Evolutionary conservation across 305 asterid species (phyloP), one percentile per base, ranked within the genome.

Genomic region (Fraxinus platypoda): DNA sequence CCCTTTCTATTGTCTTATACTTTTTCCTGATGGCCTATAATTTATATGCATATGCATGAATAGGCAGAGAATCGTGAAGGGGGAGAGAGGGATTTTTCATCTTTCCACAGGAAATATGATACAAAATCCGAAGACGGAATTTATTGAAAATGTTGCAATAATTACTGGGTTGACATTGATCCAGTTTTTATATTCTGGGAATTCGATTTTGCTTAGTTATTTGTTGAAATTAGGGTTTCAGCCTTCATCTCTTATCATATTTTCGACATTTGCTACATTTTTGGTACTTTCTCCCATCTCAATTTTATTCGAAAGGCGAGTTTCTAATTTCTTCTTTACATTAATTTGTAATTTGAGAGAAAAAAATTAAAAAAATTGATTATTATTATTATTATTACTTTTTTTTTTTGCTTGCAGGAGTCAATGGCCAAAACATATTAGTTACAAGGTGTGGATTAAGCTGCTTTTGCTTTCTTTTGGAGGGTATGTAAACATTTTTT

Each of bases 181-280:
- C 78, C 98, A 95, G 77, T 90, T 93, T 86, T 35, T 91, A 66
- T 92, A 91, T 66, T 97, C 98, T 1, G 95, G 90, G 57, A 95
- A 93, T 83, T 86, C 98, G 5, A 84, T 93, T 5, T 83, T 95
- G 86, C 83, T 91, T 28, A 88, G 96, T 84, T 89, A 90, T 87
- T 86, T 95, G 12, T 87, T 95, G 94, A 85, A 85, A 62, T 83
- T 89, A 38, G 97, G 98, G 31, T 83, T 95, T 74, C 88, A 82
- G 1, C 87, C 96, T 84, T 89, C 88, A 13, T 83, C 92, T 85
- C 94, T 95, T 13, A 91, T 93, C 73, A 89, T 95, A 80, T 88
- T 92, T 83, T 90, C 97, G 62, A 79, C 91, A 17, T 88, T 90
- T 46, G 91, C 97, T 74, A 92, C 98, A 6, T 95, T 90, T 78